Base-by-base conservation (phyloP, 345 rosid genomes). In the Eucalyptus marginata region DNA sequence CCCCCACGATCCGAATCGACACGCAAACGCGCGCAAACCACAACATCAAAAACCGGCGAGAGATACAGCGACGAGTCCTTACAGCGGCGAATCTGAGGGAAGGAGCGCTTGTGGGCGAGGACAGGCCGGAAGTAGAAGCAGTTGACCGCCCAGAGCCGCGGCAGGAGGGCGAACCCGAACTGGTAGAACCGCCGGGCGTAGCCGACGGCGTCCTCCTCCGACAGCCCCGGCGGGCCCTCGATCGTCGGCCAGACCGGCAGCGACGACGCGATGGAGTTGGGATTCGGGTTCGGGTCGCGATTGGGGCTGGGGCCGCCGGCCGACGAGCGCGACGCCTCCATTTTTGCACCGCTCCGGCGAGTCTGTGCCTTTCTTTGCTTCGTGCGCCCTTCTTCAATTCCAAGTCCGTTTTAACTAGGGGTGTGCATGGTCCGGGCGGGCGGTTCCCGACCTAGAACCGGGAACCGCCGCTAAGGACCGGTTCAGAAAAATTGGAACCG, bases 101-200 rank as follows among this genome's bases (percentile, higher is more conserved):
- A 98, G 71, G 94, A 93, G n/a, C 96, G 95, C 58, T 94, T 89
- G 92, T 98, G 94, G 87, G 96, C 95, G 90, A 96, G 99, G 89
- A 95, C 99, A 3, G 99, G 99, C 99, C 99, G 96, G 96, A 97
- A 97, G 94, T 97, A 97, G 96, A 98, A 97, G 95, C 98, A 98
- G 91, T 96, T 96, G 90, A 98, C 94, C 29, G 97, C 99, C 99
- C 99, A 97, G 59, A 98, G 99, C 95, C 95, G 94, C 24, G 99
- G 99, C 92, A 98, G 87, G 43, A 98, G 91, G 31, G 97, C 99
- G 93, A 93, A 98, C 18, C 99, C 99, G 90, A 96, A 98, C 86
- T 93, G 91, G 94, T 95, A 97, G 95, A 96, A 98, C 87, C 95
- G 91, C 24, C 98, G 96, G 20, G 99, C 99, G 93, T 97, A 95